Evolutionary conservation across 495 filamentous ascomycete species (phyloP), one percentile per base, ranked within the genome.

Genomic region (Lophiostoma macrostomum): DNA sequence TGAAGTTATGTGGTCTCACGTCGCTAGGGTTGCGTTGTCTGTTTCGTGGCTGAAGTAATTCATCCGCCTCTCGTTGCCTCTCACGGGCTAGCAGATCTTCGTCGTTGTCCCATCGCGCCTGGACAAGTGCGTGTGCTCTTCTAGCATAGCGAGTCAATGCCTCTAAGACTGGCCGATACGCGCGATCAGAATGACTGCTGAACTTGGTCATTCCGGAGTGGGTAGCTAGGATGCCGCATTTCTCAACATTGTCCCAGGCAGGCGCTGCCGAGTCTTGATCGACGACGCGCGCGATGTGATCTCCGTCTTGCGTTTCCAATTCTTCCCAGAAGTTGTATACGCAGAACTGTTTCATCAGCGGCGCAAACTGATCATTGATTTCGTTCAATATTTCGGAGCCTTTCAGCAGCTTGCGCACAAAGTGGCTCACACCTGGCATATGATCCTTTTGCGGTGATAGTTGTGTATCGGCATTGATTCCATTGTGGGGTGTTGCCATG

Each of bases 251-350:
- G 20, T 58, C 48, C 30, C 30, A 53, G 14, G 32, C n/a, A 39
- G 54, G 54, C 2, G 70, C 71, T 30, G 64, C 71, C 40, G 63
- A 61, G 14, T 58, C 37, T 23, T 69, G 61, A 10, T 71, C 68
- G 29, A 71, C 68, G 16, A 71, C 64, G 57, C 67, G 66, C 34
- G 63, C 58, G 0, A 32, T 32, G 3, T 23, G 19, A 18, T 24
- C 31, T 46, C 50, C 53, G 8, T 20, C 8, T 5, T 43, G 20
- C 24, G 58, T 68, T 32, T 56, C 39, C 14, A 60, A 58, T 44
- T 74, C 70, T 47, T 76, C 73, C 73, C 73, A 74, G 54, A 75
- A 71, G 58, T 71, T 71, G 55, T 61, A 71, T 20, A 74, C 56
- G 8, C 53, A 63, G 54, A 74, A 73, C 23, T 65, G 60, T 18